phyloP scores from a whole-genome alignment of 257 asterid genomes.

The Striga asiatica region DNA sequence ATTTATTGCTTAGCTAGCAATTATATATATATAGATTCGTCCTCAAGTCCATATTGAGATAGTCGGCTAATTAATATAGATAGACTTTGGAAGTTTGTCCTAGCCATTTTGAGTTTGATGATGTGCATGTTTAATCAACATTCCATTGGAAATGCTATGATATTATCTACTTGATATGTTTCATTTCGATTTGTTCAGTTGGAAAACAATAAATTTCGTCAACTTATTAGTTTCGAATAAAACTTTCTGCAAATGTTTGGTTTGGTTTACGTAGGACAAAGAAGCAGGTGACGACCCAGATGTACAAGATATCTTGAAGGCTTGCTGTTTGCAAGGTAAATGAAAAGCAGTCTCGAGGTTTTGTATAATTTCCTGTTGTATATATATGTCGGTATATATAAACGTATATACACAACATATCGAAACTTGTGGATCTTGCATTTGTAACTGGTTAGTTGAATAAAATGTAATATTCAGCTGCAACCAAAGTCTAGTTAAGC shows the following conservation, averaged over 20 bases:
- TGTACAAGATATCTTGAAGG: conserved; percentile 56
- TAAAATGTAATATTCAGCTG: no score
- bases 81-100: no score
- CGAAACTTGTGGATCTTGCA: no score
- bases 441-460: no score
- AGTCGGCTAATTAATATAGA: not conserved
- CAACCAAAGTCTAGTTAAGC: no score
- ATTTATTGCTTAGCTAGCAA: no score
- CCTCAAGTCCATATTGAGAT: conserved; percentile 27
- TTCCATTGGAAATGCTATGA: not conserved
- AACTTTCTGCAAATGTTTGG: not conserved
- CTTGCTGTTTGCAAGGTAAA: conserved; percentile 44
- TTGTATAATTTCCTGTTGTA: conserved; percentile 1
- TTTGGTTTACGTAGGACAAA: conserved; percentile 48
- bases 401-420: no score
- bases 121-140: no score
- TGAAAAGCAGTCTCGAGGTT: conserved; percentile 16
- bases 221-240: not conserved
- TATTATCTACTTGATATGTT: not conserved
- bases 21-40: no score
- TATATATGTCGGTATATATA: no score
- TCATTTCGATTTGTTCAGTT: not conserved
- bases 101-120: no score
- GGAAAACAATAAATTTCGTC: not conserved
- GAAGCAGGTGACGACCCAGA: conserved; percentile 94